phyloP scores from a whole-genome alignment of 1,139 yeast genomes.

The Scheffersomyces insectosa region DNA sequence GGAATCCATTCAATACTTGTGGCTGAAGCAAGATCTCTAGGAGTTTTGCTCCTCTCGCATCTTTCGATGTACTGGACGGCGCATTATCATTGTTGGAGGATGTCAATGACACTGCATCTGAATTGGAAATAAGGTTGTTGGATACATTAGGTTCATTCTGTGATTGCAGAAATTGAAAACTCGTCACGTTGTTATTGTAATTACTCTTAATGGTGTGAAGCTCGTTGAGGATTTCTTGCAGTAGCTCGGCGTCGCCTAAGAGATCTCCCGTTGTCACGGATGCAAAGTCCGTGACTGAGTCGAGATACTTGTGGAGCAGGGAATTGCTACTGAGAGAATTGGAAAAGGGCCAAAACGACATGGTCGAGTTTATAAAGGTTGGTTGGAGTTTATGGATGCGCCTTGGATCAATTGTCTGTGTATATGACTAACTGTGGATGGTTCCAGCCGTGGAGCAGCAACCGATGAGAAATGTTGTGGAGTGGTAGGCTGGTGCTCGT shows the following conservation, averaged over 20 bases:
- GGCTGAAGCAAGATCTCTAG: constrained; percentile 48
- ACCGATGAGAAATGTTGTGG: too few relatives aligned
- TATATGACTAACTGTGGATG: too few relatives aligned
- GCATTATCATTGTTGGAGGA: constrained; percentile 37
- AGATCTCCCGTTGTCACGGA: constrained; percentile 36
- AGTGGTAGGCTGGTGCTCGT: too few relatives aligned
- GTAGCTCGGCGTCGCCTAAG: constrained; percentile 34
- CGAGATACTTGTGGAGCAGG: constrained; percentile 45
- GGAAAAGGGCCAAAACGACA: constrained; percentile 55
- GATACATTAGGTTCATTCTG: constrained; percentile 22
- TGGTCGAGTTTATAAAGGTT: constrained; percentile 10
- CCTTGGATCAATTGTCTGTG: constrained; percentile 1
- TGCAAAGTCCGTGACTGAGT: constrained; percentile 37
- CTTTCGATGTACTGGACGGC: constrained; percentile 26
- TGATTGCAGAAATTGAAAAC: constrained; percentile 36
- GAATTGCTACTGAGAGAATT: constrained; percentile 41
- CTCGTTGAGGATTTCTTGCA: constrained; percentile 43
- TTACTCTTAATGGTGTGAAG: constrained; percentile 42
- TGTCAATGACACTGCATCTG: constrained; percentile 38
- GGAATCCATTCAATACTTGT: constrained; percentile 42
- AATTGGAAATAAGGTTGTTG: constrained; percentile 6
- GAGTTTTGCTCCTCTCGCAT: constrained; percentile 41
- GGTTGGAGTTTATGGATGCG: neutral
- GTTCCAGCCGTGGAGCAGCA: too few relatives aligned
- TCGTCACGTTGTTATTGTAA: constrained; percentile 25